Conservation (phyloP, 1,284 basidiomycete species). For the Cryptococcus sp. region DNA sequence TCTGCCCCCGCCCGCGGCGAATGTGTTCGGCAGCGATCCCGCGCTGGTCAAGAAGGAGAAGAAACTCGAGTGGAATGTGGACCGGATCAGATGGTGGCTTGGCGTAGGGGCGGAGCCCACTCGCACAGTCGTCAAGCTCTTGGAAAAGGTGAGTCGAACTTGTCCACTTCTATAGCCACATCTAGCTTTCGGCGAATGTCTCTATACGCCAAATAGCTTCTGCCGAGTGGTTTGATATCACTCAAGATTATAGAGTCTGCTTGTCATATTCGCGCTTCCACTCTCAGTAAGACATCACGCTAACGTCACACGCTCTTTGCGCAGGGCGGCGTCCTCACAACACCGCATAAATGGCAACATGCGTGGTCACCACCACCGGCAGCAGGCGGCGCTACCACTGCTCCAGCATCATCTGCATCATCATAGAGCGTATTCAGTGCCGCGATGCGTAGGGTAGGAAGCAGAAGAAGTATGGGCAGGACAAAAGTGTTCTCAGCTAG, state of each 20-base stretch:
- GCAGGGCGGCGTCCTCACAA: conserved; percentile 44
- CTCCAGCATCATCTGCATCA: conserved; percentile 4
- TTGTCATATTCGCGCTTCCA: background rate
- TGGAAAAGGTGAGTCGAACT: conserved; percentile 70
- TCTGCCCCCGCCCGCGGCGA: conserved; percentile 29
- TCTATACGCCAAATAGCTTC: no score
- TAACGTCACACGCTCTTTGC: background rate
- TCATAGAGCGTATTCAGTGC: background rate
- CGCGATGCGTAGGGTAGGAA: no score
- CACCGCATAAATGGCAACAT: conserved; percentile 50
- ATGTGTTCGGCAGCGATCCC: conserved; percentile 46
- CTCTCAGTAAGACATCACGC: conserved; percentile 11
- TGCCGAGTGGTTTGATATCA: background rate
- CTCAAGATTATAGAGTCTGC: background rate
- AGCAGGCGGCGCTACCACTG: background rate
- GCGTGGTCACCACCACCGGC: conserved; percentile 29
- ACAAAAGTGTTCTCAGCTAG: no score
- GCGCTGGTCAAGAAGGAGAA: conserved; percentile 59
- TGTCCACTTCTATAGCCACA: background rate
- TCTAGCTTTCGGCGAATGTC: no score
- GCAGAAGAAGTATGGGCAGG: no score
- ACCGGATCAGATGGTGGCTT: conserved; percentile 89
- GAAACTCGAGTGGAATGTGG: conserved; percentile 83
- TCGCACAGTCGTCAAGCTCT: conserved; percentile 71
- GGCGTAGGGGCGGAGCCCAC: conserved; percentile 80